Base-by-base conservation (phyloP, 805 yeast species). In the Phaffomyces thermotolerans region DNA sequence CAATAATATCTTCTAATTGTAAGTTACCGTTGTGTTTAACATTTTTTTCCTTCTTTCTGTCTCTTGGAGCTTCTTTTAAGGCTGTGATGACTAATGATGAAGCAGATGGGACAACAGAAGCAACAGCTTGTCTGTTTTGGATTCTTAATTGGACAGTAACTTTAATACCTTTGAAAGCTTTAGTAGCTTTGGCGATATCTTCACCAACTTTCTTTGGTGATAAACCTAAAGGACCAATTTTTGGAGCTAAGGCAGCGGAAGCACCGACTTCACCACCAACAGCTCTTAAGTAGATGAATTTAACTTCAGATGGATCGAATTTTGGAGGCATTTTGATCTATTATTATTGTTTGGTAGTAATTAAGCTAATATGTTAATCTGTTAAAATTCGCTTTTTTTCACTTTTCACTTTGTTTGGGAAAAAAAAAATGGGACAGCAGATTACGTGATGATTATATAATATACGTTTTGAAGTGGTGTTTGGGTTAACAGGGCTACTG, bases 251-350 rank as follows among this genome's bases (percentile, higher is more conserved):
- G 60, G 99, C 96, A 60, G 99, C 86, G 55, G 98, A 89, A 67
- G 97, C 96, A 79, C 98, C 99, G 67, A 93, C 95, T 81, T 93
- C 99, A 82, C 99, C 99, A 86, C 99, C 99, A 64, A 89, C 95
- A 76, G 99, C 97, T 85, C 99, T 88, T 76, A 93, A 79, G 87
- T 91, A 91, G 77, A 93, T 79, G 86, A 77, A 87, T 77, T 90
- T 90, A 72, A 93, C 96, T 86, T 93, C 99, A 79, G 62, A 76
- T 69, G 99, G 99, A 75, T 93, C 99, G 78, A 90, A 81, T 81
- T 93, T 88, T 79, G 96, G 96, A 78, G 96, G 95, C 96, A 88
- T 86, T 54, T 65, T 77, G 49, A 29, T 37, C 30, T 39, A 25
- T 32, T 40, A 39, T 32, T 29, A 36, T 44, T 43, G 14, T 27